These are phyloP conservation scores for Capronia americana DNA, from an alignment of 2,329 filamentous ascomycete species.

Conservation along the genomic window DNA sequence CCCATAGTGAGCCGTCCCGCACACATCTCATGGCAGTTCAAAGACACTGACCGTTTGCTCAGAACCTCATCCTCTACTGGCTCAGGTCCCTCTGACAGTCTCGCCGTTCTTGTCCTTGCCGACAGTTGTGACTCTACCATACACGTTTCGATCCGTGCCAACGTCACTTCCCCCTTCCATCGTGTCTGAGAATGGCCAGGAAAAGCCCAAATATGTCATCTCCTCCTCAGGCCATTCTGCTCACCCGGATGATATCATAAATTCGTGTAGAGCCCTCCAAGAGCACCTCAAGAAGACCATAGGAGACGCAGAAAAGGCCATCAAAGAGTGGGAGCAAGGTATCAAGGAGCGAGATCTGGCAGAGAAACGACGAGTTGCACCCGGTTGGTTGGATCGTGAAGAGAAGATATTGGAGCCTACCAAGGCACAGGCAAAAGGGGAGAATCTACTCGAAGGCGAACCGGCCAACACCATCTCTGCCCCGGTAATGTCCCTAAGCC, in stretches of 20 bases:
- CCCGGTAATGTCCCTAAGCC: slow-evolving; percentile 50
- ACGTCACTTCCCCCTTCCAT: slow-evolving; percentile 80
- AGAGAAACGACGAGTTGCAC: slow-evolving; percentile 68
- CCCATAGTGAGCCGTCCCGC: slow-evolving; percentile 47
- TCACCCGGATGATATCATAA: slow-evolving; percentile 83
- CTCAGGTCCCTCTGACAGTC: slow-evolving; percentile 90
- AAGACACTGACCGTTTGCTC: slow-evolving; percentile 24
- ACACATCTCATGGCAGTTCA: not conserved
- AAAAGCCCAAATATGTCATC: slow-evolving; percentile 74
- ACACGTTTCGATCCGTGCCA: slow-evolving; percentile 90
- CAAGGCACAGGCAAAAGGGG: slow-evolving; percentile 34
- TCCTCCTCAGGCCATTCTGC: slow-evolving; percentile 80
- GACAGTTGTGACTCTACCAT: slow-evolving; percentile 86
- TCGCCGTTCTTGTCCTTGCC: slow-evolving; percentile 94
- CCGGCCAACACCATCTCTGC: slow-evolving; percentile 41
- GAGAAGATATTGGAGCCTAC: slow-evolving; percentile 65
- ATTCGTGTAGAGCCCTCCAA: slow-evolving; percentile 79
- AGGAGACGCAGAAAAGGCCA: slow-evolving; percentile 69
- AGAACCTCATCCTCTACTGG: slow-evolving; percentile 85
- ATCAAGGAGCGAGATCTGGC: slow-evolving; percentile 65
- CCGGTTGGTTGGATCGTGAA: slow-evolving; percentile 69
- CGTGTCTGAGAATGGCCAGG: slow-evolving; percentile 55
- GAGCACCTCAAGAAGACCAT: slow-evolving; percentile 74
- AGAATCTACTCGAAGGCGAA: slow-evolving; percentile 48
- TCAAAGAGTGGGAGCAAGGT: slow-evolving; percentile 73